phyloP scores from a whole-genome alignment of 2,329 filamentous ascomycete species.

The Daldinia sp. region DNA sequence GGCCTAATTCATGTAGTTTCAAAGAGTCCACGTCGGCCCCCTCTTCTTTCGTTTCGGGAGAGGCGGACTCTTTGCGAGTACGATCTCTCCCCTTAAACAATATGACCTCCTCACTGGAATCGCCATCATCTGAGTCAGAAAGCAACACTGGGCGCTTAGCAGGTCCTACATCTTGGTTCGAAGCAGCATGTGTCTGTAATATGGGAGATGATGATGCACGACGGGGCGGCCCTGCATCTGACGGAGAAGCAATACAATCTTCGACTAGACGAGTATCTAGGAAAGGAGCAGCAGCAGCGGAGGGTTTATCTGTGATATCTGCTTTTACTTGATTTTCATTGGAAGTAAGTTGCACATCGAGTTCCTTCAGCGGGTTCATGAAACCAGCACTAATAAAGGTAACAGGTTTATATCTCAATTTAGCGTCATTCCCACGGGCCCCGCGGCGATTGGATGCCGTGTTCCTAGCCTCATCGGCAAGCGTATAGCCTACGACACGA shows the following conservation, averaged over 20 bases:
- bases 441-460: constrained; percentile 57
- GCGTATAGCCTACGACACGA: constrained; percentile 47
- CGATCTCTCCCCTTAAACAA: constrained; percentile 67
- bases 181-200: constrained; percentile 10
- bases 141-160: too few species aligned
- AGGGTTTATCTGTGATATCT: neutral
- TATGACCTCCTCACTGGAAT: constrained; percentile 78
- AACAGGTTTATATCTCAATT: constrained; percentile 59
- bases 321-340: constrained; percentile 5
- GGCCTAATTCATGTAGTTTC: constrained; percentile 42
- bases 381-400: constrained; percentile 62
- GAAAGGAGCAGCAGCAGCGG: neutral
- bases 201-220: neutral
- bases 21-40: constrained; percentile 17
- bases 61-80: constrained; percentile 37
- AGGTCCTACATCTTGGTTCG: too few species aligned
- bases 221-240: neutral
- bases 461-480: constrained; percentile 60
- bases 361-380: constrained; percentile 58
- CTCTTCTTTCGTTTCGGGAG: constrained; percentile 3
- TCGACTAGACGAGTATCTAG: neutral
- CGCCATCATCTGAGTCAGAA: constrained; percentile 42
- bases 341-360: constrained; percentile 41
- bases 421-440: constrained; percentile 50
- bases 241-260: neutral